Evolutionary conservation across 192 early-diverging fungal species (phyloP).

Genomic region (Phycomyces nitens): DNA sequence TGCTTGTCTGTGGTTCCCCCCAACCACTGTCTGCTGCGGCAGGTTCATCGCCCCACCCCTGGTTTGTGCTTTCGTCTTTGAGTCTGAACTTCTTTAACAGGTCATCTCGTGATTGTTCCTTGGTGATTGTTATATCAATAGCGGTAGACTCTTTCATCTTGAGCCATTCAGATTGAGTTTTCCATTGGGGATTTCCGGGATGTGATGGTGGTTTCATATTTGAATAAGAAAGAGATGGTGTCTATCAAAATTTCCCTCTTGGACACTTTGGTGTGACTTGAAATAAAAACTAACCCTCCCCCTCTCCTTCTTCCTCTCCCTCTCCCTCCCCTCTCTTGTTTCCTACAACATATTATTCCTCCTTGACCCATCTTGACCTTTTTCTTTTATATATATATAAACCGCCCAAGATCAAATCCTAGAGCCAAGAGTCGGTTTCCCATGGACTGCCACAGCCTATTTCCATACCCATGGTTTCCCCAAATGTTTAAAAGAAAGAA

Average conservation of each 20-base stretch:
- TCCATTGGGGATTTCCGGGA: constrained; percentile 18
- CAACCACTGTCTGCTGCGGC: not conserved
- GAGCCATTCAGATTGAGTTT: constrained; percentile 8
- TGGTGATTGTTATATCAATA: not conserved
- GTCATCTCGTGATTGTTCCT: not conserved
- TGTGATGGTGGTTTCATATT: constrained; percentile 3
- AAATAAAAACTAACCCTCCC: too few relatives aligned
- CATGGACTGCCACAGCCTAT: too few relatives aligned
- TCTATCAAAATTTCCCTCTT: not conserved
- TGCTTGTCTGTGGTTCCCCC: not conserved
- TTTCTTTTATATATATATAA: too few relatives aligned
- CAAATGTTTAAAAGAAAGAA: not conserved
- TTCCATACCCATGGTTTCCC: too few relatives aligned
- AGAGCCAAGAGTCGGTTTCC: too few relatives aligned
- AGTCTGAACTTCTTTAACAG: not conserved
- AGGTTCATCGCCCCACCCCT: not conserved
- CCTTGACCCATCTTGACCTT: too few relatives aligned
- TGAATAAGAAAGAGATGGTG: not conserved
- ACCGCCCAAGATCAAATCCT: too few relatives aligned
- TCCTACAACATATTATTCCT: too few relatives aligned
- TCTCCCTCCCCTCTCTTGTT: too few relatives aligned
- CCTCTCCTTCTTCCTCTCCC: too few relatives aligned
- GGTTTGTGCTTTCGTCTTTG: not conserved
- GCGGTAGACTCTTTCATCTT: not conserved
- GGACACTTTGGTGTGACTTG: too few relatives aligned